Percentiles rank a stretch among this genome's conserved stretches.
Evolutionary conservation across 2,329 filamentous ascomycete species (phyloP).

Genomic region (Epichloe uncinata): DNA sequence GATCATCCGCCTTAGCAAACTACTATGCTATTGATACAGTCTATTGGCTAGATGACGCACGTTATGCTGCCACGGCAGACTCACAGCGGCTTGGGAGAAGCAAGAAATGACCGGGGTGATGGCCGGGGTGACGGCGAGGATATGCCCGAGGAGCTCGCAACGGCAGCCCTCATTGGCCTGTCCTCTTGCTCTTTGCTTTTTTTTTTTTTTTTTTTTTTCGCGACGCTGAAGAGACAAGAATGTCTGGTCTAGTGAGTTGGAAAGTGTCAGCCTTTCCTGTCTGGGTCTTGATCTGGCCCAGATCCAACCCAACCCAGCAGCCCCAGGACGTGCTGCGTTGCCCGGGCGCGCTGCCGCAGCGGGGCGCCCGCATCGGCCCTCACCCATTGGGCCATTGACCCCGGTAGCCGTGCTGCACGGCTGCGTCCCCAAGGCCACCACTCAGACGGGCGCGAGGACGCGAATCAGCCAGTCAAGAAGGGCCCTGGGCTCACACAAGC

Average conservation of each 20-base stretch:
- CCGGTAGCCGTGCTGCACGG: slow-evolving; percentile 1
- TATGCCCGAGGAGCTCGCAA: no score
- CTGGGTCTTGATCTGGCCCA: no score
- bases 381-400: neutral
- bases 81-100: neutral
- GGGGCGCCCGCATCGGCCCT: slow-evolving; percentile 1
- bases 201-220: no score
- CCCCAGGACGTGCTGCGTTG: neutral
- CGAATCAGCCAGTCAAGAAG: neutral
- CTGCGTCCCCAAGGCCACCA: neutral
- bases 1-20: no score
- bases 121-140: no score
- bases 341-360: neutral
- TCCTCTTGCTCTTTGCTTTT: no score
- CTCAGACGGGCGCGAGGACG: neutral
- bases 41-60: neutral
- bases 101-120: neutral
- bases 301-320: neutral
- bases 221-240: no score
- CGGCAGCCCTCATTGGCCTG: no score
- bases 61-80: neutral
- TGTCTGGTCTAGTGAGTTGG: no score
- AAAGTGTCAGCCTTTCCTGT: no score
- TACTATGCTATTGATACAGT: neutral
- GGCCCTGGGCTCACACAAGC: slow-evolving; percentile 4